Evolutionary conservation across 2,329 filamentous ascomycete genomes (phyloP).

Genomic region (Ceratocystis cubensis): DNA sequence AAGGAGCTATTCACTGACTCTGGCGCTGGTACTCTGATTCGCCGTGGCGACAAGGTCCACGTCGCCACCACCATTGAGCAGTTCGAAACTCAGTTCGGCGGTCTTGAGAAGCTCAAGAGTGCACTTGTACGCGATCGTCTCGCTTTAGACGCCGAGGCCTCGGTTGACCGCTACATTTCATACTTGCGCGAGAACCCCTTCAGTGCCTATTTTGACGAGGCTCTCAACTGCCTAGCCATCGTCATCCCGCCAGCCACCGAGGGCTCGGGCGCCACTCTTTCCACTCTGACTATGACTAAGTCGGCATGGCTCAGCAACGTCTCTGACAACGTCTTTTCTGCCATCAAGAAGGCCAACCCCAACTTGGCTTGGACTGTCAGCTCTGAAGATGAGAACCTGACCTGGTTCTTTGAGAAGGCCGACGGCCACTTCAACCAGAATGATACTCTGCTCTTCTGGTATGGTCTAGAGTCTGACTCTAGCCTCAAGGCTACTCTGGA

Average conservation of each 20-base stretch:
- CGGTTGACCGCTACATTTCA: constrained; percentile 76
- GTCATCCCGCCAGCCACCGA: constrained; percentile 62
- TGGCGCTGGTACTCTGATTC: constrained; percentile 83
- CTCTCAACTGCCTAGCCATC: constrained; percentile 83
- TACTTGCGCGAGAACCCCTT: constrained; percentile 66
- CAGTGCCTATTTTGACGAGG: constrained; percentile 87
- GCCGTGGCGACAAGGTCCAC: constrained; percentile 79
- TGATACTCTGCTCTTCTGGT: constrained; percentile 92
- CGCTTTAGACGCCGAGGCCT: constrained; percentile 66
- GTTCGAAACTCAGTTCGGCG: constrained; percentile 46
- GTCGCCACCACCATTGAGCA: constrained; percentile 58
- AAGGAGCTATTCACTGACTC: constrained; percentile 96
- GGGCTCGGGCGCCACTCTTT: constrained; percentile 63
- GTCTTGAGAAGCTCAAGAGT: constrained; percentile 59
- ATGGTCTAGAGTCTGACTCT: constrained; percentile 68
- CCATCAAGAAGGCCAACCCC: constrained; percentile 85
- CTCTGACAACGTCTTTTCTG: constrained; percentile 85
- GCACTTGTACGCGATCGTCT: constrained; percentile 72
- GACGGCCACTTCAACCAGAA: constrained; percentile 79
- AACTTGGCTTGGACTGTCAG: constrained; percentile 94
- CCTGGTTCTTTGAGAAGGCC: constrained; percentile 96
- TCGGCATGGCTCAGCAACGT: constrained; percentile 89
- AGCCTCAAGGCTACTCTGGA: constrained; percentile 74
- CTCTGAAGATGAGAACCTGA: constrained; percentile 89
- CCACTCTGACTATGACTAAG: constrained; percentile 87